Evolutionary conservation across 805 yeast species (phyloP).

Genomic region (Myxozyma sirexii): DNA sequence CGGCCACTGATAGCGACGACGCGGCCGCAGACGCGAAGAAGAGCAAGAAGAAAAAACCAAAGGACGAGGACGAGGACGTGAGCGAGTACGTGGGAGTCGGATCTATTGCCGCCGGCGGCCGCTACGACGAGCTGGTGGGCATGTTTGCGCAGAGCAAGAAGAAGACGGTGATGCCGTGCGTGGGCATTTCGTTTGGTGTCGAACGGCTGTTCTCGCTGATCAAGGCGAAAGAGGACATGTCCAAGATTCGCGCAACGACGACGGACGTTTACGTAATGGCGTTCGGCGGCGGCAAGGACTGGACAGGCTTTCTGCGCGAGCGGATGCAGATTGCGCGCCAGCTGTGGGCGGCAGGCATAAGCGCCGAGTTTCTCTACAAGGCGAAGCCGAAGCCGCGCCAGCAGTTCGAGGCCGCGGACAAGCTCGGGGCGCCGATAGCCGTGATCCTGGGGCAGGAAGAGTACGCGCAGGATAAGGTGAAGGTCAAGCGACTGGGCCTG

Average conservation of each 20-base stretch:
- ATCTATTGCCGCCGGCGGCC: constrained; percentile 98
- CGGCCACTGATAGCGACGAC: constrained; percentile 36
- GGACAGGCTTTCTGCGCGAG: constrained; percentile 90
- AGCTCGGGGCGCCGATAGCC: constrained; percentile 84
- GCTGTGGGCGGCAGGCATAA: constrained; percentile 87
- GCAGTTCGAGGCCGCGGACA: constrained; percentile 97
- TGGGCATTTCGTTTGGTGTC: constrained; percentile 95
- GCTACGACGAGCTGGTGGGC: constrained; percentile 94
- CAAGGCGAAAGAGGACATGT: constrained; percentile 70
- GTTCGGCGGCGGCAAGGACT: constrained; percentile 95
- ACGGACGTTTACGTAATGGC: constrained; percentile 98
- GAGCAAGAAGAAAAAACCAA: constrained; percentile 45
- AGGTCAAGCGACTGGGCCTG: constrained; percentile 86
- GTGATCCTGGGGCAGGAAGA: constrained; percentile 97
- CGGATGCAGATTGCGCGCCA: constrained; percentile 83
- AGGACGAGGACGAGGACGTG: constrained; percentile 59
- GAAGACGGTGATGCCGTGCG: constrained; percentile 85
- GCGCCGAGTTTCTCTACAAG: constrained; percentile 89
- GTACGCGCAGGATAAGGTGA: constrained; percentile 73
- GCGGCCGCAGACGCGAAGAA: constrained; percentile 31
- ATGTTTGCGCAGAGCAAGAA: constrained; percentile 88
- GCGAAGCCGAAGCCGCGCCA: constrained; percentile 92
- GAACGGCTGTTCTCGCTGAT: constrained; percentile 91
- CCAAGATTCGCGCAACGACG: constrained; percentile 73
- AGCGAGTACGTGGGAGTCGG: constrained; percentile 99